These are phyloP conservation scores for Sporisorium sorghi DNA, from an alignment of 1,284 basidiomycete genomes.

Conservation along the genomic window DNA sequence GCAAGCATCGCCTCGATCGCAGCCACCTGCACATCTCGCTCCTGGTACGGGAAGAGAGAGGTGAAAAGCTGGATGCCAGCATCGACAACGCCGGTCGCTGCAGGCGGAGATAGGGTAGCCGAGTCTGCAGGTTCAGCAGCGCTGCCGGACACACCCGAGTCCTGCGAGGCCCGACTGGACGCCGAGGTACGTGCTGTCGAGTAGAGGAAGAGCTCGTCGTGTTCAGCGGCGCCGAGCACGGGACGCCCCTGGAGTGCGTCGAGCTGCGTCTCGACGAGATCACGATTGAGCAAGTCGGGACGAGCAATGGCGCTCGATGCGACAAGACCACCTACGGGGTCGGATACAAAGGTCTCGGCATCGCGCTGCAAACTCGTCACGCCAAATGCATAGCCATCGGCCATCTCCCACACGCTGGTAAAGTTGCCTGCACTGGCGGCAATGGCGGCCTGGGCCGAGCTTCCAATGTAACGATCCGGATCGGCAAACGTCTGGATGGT, in stretches of 20 bases:
- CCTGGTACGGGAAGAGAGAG: constrained; percentile 81
- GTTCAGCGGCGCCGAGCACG: constrained; percentile 84
- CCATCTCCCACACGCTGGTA: constrained; percentile 84
- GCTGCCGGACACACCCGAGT: constrained; percentile 22
- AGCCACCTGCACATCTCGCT: constrained; percentile 77
- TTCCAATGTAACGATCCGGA: constrained; percentile 77
- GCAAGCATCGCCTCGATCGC: constrained; percentile 77
- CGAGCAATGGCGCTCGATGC: constrained; percentile 35
- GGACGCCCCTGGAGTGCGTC: constrained; percentile 83
- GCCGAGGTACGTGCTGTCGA: constrained; percentile 16
- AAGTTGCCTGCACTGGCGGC: constrained; percentile 87
- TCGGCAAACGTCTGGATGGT: constrained; percentile 87
- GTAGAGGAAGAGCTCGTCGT: constrained; percentile 84
- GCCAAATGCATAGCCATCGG: constrained; percentile 92
- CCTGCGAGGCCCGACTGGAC: constrained; percentile 1
- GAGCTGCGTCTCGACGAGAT: constrained; percentile 80
- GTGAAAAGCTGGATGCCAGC: constrained; percentile 87
- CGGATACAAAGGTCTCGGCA: constrained; percentile 57
- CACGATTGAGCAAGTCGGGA: constrained; percentile 78
- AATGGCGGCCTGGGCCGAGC: constrained; percentile 90
- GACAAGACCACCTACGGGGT: constrained; percentile 31
- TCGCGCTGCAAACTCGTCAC: constrained; percentile 78
- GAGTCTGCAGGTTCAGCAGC: constrained; percentile 22
- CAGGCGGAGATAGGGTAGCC: constrained; percentile 81
- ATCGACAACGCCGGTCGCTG: constrained; percentile 86